These are phyloP conservation scores for Brachypodium distachyon DNA, from an alignment of 202 grass and related monocot genomes.

Conservation along the genomic window DNA sequence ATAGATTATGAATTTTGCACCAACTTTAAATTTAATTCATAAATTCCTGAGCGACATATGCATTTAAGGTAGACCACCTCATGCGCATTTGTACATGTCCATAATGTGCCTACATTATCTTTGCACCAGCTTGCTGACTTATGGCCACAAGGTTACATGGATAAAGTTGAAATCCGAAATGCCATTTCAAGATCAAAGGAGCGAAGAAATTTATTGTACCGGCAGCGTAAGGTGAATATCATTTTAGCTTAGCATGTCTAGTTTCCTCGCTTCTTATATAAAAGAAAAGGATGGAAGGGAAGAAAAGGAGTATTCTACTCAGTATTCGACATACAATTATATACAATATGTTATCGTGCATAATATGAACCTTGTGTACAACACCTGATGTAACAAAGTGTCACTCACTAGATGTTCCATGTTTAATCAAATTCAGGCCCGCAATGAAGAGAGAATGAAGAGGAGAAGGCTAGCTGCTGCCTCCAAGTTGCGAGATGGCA, in stretches of 20 bases:
- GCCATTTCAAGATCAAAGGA: conserved; percentile 85
- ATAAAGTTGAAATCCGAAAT: conserved; percentile 96
- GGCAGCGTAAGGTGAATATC: conserved; percentile 65
- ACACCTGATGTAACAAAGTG: not conserved
- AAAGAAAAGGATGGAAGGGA: not conserved
- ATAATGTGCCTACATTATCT: not conserved
- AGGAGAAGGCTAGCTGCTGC: conserved; percentile 61
- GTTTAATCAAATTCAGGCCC: conserved; percentile 44
- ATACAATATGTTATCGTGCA: conserved; percentile 1
- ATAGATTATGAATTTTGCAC: not conserved
- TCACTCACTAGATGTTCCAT: not conserved
- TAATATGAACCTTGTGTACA: not conserved
- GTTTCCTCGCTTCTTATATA: not conserved
- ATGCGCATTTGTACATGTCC: not conserved
- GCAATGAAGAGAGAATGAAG: conserved; percentile 81
- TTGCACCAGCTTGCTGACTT: conserved; percentile 73
- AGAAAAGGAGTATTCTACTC: not conserved
- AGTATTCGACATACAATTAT: not conserved
- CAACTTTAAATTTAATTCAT: not conserved
- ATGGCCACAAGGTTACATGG: conserved; percentile 94
- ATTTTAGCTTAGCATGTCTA: conserved; percentile 1
- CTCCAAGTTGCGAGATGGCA: conserved; percentile 31
- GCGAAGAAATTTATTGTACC: conserved; percentile 52
- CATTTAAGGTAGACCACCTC: not conserved
- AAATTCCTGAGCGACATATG: not conserved